phyloP scores from a whole-genome alignment of 768 basidiomycete species.

The Exidia glandulosa region DNA sequence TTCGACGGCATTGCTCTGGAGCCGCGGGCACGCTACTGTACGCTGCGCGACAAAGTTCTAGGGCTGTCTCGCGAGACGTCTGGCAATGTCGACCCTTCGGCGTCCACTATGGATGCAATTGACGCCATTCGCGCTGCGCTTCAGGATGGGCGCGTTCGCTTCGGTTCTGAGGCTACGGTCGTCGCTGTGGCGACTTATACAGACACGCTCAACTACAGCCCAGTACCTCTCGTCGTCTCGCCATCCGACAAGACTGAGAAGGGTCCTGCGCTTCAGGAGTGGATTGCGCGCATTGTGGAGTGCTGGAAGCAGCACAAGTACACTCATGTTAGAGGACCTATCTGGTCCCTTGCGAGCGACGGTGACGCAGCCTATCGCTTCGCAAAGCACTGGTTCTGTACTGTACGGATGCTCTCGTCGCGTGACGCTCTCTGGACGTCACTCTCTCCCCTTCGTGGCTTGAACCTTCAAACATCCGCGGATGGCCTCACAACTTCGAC shows the following conservation, averaged over 20 bases:
- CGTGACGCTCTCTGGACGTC: no score
- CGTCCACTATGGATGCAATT: not conserved
- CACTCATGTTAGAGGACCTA: no score
- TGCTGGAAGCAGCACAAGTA: not conserved
- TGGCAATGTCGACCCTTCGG: not conserved
- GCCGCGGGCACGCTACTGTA: not conserved
- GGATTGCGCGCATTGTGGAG: not conserved
- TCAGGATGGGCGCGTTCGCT: not conserved
- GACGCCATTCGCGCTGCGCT: not conserved
- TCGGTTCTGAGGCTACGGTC: not conserved
- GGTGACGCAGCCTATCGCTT: no score
- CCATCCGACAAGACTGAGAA: not conserved
- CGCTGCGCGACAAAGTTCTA: not conserved
- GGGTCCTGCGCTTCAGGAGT: not conserved
- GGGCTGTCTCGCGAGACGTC: not conserved
- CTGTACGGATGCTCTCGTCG: no score
- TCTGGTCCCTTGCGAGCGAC: no score
- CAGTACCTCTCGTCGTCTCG: not conserved
- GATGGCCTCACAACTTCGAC: no score
- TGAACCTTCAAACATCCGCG: no score
- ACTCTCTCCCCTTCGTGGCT: no score
- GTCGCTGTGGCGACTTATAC: not conserved
- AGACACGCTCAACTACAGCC: not conserved
- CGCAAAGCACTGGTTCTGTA: no score
- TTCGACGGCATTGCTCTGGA: not conserved